phyloP scores from a whole-genome alignment of 2,329 filamentous ascomycete genomes.

The Fusarium nygamai region DNA sequence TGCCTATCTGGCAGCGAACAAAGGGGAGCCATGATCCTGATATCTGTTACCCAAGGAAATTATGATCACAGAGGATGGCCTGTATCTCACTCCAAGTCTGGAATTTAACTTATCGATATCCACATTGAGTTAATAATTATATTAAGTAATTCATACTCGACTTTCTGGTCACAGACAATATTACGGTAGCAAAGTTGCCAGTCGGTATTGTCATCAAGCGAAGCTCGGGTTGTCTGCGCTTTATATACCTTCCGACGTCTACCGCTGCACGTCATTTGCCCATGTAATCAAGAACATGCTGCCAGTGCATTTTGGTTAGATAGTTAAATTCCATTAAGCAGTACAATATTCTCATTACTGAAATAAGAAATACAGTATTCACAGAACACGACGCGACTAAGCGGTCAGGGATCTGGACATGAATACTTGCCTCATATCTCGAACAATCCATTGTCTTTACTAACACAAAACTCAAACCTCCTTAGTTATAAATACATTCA shows the following conservation, averaged over 20 bases:
- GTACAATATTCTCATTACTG: neutral
- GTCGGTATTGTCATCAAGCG: neutral
- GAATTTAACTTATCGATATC: accelerated
- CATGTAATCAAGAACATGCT: accelerated
- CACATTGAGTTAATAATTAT: accelerated
- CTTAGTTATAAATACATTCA: neutral
- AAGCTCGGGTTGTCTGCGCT: too few relatives aligned
- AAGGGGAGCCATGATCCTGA: too few relatives aligned
- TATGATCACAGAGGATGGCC: accelerated
- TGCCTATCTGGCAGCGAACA: too few relatives aligned
- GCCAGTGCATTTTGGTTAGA: accelerated
- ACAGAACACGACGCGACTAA: neutral
- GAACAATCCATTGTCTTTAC: neutral
- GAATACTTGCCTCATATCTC: accelerated
- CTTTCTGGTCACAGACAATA: accelerated
- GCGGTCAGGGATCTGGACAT: neutral
- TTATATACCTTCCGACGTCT: neutral
- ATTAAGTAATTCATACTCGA: accelerated
- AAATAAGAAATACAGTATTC: neutral
- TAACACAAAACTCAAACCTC: accelerated
- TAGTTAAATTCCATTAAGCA: accelerated
- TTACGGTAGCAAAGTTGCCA: accelerated
- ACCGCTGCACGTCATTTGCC: accelerated
- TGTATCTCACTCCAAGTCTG: accelerated
- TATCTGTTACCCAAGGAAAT: accelerated